Evolutionary conservation across 306 rosid species (phyloP).

Genomic region (Lithocarpus polystachyus): DNA sequence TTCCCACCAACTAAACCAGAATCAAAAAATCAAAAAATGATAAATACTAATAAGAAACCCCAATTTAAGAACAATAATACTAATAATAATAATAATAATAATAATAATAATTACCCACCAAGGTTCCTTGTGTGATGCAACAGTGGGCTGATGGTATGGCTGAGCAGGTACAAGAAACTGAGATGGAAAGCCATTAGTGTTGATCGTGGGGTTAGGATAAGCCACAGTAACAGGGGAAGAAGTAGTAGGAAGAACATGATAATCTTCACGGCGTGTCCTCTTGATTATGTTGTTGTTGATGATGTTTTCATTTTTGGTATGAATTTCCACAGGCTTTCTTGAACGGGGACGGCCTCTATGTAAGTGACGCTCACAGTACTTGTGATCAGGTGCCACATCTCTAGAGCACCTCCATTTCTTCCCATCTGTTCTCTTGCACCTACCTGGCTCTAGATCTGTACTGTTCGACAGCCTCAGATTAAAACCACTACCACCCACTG

Average conservation of each 20-base stretch:
- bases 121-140: conserved; percentile 34
- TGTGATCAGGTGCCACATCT: conserved; percentile 72
- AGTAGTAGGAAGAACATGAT: conserved; percentile 23
- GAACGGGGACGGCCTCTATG: conserved; percentile 97
- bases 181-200: conserved; percentile 31
- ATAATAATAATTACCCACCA: no score
- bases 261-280: conserved; percentile 49
- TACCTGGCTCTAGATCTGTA: conserved; percentile 64
- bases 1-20: not conserved
- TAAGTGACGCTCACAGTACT: conserved; percentile 84
- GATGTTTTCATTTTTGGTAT: conserved; percentile 20
- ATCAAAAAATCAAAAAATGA: not conserved
- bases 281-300: conserved; percentile 27
- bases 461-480: conserved; percentile 48
- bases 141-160: conserved; percentile 32
- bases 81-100: no score
- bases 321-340: conserved; percentile 96
- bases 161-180: conserved; percentile 40
- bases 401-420: conserved; percentile 89
- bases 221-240: conserved; percentile 23
- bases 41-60: not conserved
- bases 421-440: conserved; percentile 84
- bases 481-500: conserved; percentile 44
- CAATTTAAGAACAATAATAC: not conserved
- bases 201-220: conserved; percentile 26